Percentiles rank a stretch among this genome's conserved stretches.
These are phyloP conservation scores for Inga laurina DNA, from an alignment of 306 rosid species.

Conservation along the genomic window DNA sequence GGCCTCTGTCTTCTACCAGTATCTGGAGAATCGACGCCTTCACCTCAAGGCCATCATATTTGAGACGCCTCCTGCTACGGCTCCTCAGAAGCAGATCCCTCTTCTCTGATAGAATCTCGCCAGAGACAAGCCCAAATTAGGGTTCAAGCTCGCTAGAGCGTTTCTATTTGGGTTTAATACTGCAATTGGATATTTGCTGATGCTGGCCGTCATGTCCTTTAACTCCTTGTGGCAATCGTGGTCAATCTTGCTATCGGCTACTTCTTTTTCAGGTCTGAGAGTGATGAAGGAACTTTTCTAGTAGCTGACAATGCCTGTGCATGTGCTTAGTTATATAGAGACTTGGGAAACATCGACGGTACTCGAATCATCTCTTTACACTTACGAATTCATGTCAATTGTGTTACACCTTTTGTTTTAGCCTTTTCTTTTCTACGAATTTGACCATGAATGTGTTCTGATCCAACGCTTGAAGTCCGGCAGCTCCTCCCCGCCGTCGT, in stretches of 20 bases:
- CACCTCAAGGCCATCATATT: too few species aligned
- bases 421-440: not conserved
- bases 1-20: too few species aligned
- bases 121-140: constrained; percentile 32
- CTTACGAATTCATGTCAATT: too few species aligned
- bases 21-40: too few species aligned
- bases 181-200: constrained; percentile 85
- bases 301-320: too few species aligned
- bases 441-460: not conserved
- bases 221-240: constrained; percentile 73
- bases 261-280: constrained; percentile 62
- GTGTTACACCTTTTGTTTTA: too few species aligned
- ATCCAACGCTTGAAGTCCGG: not conserved
- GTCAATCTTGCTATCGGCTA: constrained; percentile 81
- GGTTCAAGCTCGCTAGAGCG: constrained; percentile 53
- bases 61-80: not conserved
- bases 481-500: too few species aligned
- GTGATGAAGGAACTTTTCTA: not conserved
- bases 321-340: too few species aligned
- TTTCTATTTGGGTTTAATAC: constrained; percentile 70
- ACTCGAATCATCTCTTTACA: too few species aligned
- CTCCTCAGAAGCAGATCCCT: constrained; percentile 55
- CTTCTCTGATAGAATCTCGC: constrained; percentile 39
- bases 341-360: too few species aligned
- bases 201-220: constrained; percentile 89